Base-by-base conservation (phyloP, 148 eudicot species). In the Oxyria digyna region DNA sequence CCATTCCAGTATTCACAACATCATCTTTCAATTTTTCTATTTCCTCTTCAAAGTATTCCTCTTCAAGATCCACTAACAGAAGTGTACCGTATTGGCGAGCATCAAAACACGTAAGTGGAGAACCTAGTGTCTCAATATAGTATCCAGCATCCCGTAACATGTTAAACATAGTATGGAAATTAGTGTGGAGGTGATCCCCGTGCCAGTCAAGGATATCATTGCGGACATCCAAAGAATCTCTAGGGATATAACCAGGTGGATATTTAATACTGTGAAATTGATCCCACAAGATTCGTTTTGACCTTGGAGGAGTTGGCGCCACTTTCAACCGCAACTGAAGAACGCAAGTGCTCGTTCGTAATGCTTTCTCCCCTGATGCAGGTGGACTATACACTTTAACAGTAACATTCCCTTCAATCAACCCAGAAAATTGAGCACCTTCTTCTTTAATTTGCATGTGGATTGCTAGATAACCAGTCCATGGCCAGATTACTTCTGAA, bases 131-230 rank as follows among this genome's bases (percentile, higher is more conserved):
- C 78, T 94, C 99, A 72, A 94, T 78, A 73, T 82, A 90, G 73
- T 90, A 94, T 48, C 99, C 99, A 42, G 96, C 91, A 83, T 94
- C 97, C 73, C 93, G 84, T 50, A 94, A 73, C 96, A 87, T 94
- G 78, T 94, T 91, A 76, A 79, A 94, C 96, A 91, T 88, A 42
- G 87, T 85, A 70, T 94, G 99, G 68, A 85, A 94, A 74, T 94
- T 94, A 42, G 99, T 94, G 69, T 94, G 99, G 46, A 87, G 80
- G 78, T 94, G 99, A 80, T 94, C 99, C 64, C 99, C 99, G 78
- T 94, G 99, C 99, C 99, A 94, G 74, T 94, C 99, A 32, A 94
- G 89, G 62, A 94, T 94, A 81, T 94, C 99, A 74, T 88, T 88
- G 64, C 96, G 86, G 69, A 94, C 99, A 85, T 94, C 99, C 78